Base-by-base conservation (phyloP, 2,329 filamentous ascomycete genomes). In the Penicillium decumbens region DNA sequence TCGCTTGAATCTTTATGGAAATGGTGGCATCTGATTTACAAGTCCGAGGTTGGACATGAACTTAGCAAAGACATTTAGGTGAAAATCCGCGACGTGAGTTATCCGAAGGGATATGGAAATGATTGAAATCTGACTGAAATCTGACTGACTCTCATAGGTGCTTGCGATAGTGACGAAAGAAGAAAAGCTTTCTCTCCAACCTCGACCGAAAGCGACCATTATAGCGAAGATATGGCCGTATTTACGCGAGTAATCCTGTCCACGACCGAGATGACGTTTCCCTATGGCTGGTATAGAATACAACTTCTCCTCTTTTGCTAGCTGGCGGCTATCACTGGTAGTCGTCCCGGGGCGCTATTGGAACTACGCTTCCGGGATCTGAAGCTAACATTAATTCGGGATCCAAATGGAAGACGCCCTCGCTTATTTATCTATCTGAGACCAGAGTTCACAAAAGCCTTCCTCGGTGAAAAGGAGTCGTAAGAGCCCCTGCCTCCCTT, bases 141-240 rank as follows among this genome's bases (percentile, higher is more conserved):
- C 56, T 61, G 41, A 62, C 46, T 2, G 9, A n/a, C n/a, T n/a
- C 51, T 27, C 37, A 40, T 51, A 68, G 64, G 43, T 66, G 3
- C 32, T 68, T 18, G 62, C 59, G 4, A 48, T 62, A 39, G 47
- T 68, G 10, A 53, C 58, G 10, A 51, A 23, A 33, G 48, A 66
- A 30, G 62, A 68, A 43, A 47, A 56, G 1, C 58, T 69, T 18
- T 41, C 47, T 13, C 42, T 62, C 23, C 32, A 45, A 29, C 8
- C 4, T 3, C 28, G 51, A 30, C 55, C 50, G 39, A 68, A 67
- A 55, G 51, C 50, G 38, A 65, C 53, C 10, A 69, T 69, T 68
- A 63, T 51, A 53, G 66, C 39, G 51, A 68, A 50, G 63, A 69
- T 57, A 48, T 69, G 13, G 57, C 57, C n/a, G 57, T 67, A n/a